Conservation (phyloP, 257 asterid genomes). For the Perilla frutescens region DNA sequence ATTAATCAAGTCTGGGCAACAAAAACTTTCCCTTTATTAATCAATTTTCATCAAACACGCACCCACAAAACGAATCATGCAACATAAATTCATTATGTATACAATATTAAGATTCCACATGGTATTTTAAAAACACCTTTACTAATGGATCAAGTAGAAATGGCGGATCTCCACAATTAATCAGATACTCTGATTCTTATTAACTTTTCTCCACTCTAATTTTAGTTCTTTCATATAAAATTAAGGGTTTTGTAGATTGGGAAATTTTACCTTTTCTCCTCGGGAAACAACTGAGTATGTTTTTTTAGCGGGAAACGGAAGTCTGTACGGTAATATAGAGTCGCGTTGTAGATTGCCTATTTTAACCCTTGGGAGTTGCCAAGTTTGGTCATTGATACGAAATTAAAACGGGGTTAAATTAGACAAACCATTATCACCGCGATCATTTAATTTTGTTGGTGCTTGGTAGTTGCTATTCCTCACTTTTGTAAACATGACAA, state of each 20-base stretch:
- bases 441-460: too few relatives aligned
- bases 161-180: neutral
- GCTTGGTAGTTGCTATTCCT: too few relatives aligned
- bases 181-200: neutral
- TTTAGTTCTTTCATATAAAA: neutral
- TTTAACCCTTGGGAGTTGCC: neutral
- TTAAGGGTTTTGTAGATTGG: conserved; percentile 5
- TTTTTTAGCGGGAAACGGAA: neutral
- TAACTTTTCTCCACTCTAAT: neutral
- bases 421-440: neutral
- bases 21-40: neutral
- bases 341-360: neutral
- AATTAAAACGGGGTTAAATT: neutral
- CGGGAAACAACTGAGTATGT: neutral
- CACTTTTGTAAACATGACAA: too few relatives aligned
- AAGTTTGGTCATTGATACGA: neutral
- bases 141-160: neutral
- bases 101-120: neutral
- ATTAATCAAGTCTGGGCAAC: neutral
- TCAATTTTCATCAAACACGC: neutral
- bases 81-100: neutral
- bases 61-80: neutral
- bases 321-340: neutral
- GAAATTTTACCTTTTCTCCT: neutral
- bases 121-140: neutral